Conservation (phyloP, 768 basidiomycete species). For the Gymnopilus junonius region DNA sequence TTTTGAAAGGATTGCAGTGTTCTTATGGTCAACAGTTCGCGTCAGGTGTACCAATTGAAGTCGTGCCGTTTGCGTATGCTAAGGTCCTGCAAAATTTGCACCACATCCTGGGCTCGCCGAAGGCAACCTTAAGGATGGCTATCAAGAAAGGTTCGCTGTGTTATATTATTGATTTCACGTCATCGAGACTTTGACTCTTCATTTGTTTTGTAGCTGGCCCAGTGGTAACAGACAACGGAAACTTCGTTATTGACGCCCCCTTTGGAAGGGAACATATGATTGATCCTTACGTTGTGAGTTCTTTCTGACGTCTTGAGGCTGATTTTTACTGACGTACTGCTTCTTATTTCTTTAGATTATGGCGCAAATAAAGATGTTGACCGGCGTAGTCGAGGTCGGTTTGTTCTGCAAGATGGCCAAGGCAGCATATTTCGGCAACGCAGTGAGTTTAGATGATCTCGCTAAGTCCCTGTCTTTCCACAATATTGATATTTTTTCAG, state of each 20-base stretch:
- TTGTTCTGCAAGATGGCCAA: slow-evolving; percentile 93
- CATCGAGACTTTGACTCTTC: background rate
- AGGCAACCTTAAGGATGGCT: slow-evolving; percentile 90
- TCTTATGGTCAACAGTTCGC: no score
- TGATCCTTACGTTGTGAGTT: slow-evolving; percentile 63
- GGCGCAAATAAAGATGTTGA: slow-evolving; percentile 86
- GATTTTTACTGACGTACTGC: background rate
- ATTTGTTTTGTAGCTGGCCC: slow-evolving; percentile 69
- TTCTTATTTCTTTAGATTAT: slow-evolving; percentile 58
- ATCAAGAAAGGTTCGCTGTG: slow-evolving; percentile 71
- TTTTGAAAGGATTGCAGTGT: background rate
- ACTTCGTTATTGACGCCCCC: slow-evolving; percentile 97
- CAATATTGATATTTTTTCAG: background rate
- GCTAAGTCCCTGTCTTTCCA: no score
- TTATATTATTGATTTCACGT: background rate
- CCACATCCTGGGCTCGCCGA: slow-evolving; percentile 61
- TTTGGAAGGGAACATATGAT: slow-evolving; percentile 73
- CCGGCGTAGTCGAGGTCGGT: slow-evolving; percentile 98
- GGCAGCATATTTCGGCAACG: slow-evolving; percentile 96
- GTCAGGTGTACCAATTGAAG: slow-evolving; percentile 94
- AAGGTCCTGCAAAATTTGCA: slow-evolving; percentile 79
- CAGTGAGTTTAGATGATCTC: slow-evolving; percentile 44
- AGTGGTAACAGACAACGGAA: slow-evolving; percentile 96
- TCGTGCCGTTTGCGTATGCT: slow-evolving; percentile 95
- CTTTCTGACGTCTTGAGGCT: background rate